Conservation (phyloP, 306 rosid genomes). For the Betula pendula region DNA sequence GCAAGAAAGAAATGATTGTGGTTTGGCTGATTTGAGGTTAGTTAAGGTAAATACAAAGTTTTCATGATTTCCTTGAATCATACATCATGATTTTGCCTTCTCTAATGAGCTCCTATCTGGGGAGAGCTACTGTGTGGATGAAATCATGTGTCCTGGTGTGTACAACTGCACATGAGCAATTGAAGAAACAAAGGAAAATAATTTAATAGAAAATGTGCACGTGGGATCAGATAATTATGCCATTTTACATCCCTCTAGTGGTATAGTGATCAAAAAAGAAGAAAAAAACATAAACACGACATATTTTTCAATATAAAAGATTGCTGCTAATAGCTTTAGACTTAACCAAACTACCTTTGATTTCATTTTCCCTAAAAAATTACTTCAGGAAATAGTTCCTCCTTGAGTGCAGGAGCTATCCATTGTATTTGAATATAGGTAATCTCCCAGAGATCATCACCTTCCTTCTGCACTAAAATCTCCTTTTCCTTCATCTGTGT, state of each 20-base stretch:
- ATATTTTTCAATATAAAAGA: too few species aligned
- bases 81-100: background rate
- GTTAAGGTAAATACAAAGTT: background rate
- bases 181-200: background rate
- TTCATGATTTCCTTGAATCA: slow-evolving; percentile 13
- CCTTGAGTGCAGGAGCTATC: slow-evolving; percentile 83
- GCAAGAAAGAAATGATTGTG: slow-evolving; percentile 6
- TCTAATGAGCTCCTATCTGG: too few species aligned
- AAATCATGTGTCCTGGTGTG: background rate
- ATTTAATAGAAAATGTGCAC: background rate
- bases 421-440: slow-evolving; percentile 88
- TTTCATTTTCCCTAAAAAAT: background rate
- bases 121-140: background rate
- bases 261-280: background rate
- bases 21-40: background rate
- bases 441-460: slow-evolving; percentile 79
- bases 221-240: background rate
- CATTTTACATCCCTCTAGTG: background rate
- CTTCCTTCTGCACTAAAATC: slow-evolving; percentile 56
- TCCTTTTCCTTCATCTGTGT: slow-evolving; percentile 67
- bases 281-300: background rate
- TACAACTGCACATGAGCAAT: too few species aligned
- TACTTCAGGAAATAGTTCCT: slow-evolving; percentile 69
- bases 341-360: too few species aligned
- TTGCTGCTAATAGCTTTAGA: too few species aligned